Base-by-base conservation (phyloP, 768 basidiomycete species). In the Suillus decipiens region DNA sequence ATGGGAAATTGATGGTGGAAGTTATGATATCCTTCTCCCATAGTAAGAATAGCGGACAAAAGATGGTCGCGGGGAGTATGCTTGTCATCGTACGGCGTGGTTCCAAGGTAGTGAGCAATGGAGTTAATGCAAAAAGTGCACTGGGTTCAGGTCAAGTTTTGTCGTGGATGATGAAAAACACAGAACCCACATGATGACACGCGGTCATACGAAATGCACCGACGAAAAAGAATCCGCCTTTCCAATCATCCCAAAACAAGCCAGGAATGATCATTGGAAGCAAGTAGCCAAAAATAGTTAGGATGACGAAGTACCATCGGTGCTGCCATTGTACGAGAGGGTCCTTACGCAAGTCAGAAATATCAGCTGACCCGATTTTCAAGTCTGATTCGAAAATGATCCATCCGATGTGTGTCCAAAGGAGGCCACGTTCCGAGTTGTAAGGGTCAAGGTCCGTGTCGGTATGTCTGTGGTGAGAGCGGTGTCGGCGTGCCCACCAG, bases 1-100 rank as follows among this genome's bases (percentile, higher is more conserved):
- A 89, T 91, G 10, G 92, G 93, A 78, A 93, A 95, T 67, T 95
- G 91, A 72, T 93, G 92, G 74, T 93, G 91, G 75, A 93, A 93
- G 72, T 86, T 86, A 73, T 86, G 85, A 72, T 86, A 86, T 10
- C 85, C 85, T 73, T 86, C 85, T 2, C 84, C 85, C 74, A 93
- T 86, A 4, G 93, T 95, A 63, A 90, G 81, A 67, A 94, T 80
- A 11, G 93, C 92, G 37, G 93, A 93, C 50, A 94, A 71, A 68
- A 93, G 80, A 73, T 90, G 89, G 71, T 94, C 92, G 34, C 89
- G 83, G 48, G 92, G 90, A 39, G 86, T 86, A 70, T 89, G 82
- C 66, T 78, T 86, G 79, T 93, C 90, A 72, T 95, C 93, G 66
- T 93, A 95, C 1, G 92, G 86, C 34, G 90, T 81, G 55, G 86